A percentile compares a stretch with the other conserved stretches of the same genome.
Evolutionary conservation across 108 stramenopile species (phyloP).

Genomic region (Discostella stelligeroides): DNA sequence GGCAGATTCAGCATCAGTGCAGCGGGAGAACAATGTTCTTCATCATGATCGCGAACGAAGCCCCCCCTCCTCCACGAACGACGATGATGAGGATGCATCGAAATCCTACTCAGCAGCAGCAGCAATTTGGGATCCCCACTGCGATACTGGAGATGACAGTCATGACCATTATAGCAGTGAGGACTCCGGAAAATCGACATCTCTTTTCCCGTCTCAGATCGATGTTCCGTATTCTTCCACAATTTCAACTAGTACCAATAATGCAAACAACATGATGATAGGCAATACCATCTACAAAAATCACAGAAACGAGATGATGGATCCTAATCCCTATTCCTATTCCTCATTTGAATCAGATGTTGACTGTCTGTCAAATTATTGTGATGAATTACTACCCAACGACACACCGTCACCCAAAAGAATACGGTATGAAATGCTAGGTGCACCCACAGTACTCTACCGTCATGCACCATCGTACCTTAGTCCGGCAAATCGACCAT

Average conservation of each 20-base stretch:
- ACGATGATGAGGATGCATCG: background rate
- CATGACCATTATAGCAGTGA: background rate
- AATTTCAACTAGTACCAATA: too few species aligned
- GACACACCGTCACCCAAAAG: conserved; percentile 2
- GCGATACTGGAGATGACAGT: conserved; percentile 6
- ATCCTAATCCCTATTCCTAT: background rate
- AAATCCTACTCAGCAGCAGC: conserved; percentile 3
- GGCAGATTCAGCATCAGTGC: too few species aligned
- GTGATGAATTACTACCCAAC: too few species aligned
- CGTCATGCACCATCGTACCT: conserved; percentile 44
- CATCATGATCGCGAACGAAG: background rate
- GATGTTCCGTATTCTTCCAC: too few species aligned
- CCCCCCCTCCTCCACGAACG: too few species aligned
- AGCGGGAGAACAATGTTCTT: too few species aligned
- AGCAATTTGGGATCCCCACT: conserved; percentile 25
- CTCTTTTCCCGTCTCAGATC: background rate
- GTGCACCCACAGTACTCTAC: conserved; percentile 54
- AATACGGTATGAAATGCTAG: conserved; percentile 50
- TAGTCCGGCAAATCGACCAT: conserved; percentile 13
- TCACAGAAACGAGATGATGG: background rate
- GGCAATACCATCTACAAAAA: too few species aligned
- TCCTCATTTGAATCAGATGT: background rate
- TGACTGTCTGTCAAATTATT: too few species aligned
- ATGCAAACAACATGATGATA: too few species aligned
- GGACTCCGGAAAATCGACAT: background rate